These are phyloP conservation scores for Dicorynia guianensis DNA, from an alignment of 306 rosid genomes.

Conservation along the genomic window DNA sequence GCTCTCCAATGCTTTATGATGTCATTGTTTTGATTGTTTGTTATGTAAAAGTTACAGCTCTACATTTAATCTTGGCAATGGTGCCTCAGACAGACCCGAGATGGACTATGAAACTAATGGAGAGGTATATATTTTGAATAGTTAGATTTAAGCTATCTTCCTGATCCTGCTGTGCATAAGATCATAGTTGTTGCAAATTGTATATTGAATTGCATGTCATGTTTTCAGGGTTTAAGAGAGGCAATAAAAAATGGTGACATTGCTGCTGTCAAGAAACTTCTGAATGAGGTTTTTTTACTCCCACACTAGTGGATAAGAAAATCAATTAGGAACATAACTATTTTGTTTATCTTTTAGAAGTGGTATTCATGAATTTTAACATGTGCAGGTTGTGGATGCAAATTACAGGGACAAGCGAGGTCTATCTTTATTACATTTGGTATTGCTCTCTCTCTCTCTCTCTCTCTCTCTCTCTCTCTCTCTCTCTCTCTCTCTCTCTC, in stretches of 20 bases:
- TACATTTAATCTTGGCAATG: slow-evolving; percentile 61
- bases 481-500: slow-evolving; percentile 36
- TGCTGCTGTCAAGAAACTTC: slow-evolving; percentile 87
- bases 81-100: slow-evolving; percentile 47
- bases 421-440: slow-evolving; percentile 89
- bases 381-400: slow-evolving; percentile 90
- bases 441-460: slow-evolving; percentile 30
- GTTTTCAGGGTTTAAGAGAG: slow-evolving; percentile 86
- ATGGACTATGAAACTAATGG: slow-evolving; percentile 79
- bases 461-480: too few relatives aligned
- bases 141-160: slow-evolving; percentile 37
- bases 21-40: slow-evolving; percentile 36
- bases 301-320: neutral
- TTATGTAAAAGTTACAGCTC: slow-evolving; percentile 57
- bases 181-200: slow-evolving; percentile 35
- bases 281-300: slow-evolving; percentile 62
- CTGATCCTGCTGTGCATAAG: slow-evolving; percentile 23
- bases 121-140: slow-evolving; percentile 64
- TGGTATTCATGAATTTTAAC: slow-evolving; percentile 45
- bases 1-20: slow-evolving; percentile 24
- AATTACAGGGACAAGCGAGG: slow-evolving; percentile 96
- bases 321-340: neutral
- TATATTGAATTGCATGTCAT: slow-evolving; percentile 37
- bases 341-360: slow-evolving; percentile 1
- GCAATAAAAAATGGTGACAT: slow-evolving; percentile 91